These are phyloP conservation scores for Mortierella sp. DNA, from an alignment of 371 early-diverging fungal species.

Conservation along the genomic window DNA sequence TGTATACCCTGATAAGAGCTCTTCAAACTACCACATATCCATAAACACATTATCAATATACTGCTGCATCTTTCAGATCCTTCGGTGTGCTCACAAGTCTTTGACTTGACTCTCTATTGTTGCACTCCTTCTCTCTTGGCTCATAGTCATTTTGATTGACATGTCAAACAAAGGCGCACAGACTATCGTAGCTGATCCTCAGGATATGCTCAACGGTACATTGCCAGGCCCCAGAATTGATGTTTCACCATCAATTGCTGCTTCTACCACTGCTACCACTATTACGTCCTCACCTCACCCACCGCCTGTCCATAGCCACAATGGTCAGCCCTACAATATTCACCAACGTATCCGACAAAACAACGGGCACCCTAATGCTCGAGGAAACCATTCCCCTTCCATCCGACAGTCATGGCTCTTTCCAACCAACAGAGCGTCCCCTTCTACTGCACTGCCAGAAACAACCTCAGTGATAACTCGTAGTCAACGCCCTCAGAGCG, in stretches of 20 bases:
- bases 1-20: not conserved
- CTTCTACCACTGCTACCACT: constrained; percentile 3
- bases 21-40: not conserved
- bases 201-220: constrained; percentile 3
- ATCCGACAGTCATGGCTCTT: constrained; percentile 57
- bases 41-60: not conserved
- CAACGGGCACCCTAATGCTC: constrained; percentile 12
- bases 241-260: not conserved
- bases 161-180: constrained; percentile 51
- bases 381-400: constrained; percentile 30
- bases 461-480: constrained; percentile 50
- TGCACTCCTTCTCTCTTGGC: not conserved
- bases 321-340: constrained; percentile 32
- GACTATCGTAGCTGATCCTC: constrained; percentile 14
- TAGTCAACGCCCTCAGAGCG: constrained; percentile 37
- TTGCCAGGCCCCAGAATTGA: constrained; percentile 3
- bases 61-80: not conserved
- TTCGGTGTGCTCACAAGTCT: constrained; percentile 1
- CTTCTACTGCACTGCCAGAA: constrained; percentile 47
- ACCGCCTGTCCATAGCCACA: constrained; percentile 29
- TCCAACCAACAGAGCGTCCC: constrained; percentile 44
- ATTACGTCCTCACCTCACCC: constrained; percentile 27
- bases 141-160: constrained; percentile 7
- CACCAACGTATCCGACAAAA: constrained; percentile 43
- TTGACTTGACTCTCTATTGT: not conserved